Evolutionary conservation across 2,329 filamentous ascomycete genomes (phyloP).

Genomic region (Apiospora arundinis): DNA sequence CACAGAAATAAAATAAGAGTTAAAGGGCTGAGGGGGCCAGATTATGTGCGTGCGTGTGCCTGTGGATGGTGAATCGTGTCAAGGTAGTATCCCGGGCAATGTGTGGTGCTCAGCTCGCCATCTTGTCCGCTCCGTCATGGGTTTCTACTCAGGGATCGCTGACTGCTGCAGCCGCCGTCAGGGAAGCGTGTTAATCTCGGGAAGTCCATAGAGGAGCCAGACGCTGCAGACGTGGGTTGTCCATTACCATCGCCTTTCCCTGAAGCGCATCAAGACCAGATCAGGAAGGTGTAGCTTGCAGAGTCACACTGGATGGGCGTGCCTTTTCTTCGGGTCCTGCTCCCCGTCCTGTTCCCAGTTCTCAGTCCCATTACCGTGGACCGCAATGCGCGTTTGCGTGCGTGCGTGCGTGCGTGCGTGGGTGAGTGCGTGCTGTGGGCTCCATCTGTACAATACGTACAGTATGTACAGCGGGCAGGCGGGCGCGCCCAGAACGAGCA

Average conservation of each 20-base stretch:
- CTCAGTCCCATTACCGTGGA: constrained; percentile 15
- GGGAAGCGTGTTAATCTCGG: constrained; percentile 21
- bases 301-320: constrained; percentile 4
- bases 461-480: neutral
- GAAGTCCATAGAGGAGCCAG: neutral
- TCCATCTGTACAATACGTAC: neutral
- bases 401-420: neutral
- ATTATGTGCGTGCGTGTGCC: neutral
- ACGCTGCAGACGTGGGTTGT: neutral
- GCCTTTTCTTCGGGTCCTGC: constrained; percentile 19
- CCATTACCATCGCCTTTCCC: constrained; percentile 13
- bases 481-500: constrained; percentile 16
- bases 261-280: constrained; percentile 17
- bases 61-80: neutral
- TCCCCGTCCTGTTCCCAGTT: constrained; percentile 7
- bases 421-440: neutral
- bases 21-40: neutral
- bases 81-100: constrained; percentile 10
- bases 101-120: constrained; percentile 11
- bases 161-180: constrained; percentile 17
- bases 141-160: neutral
- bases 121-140: neutral
- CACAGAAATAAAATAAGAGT: neutral
- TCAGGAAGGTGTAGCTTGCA: constrained; percentile 21
- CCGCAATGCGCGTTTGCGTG: neutral